phyloP scores from a whole-genome alignment of 257 asterid species.

The Vinca minor region DNA sequence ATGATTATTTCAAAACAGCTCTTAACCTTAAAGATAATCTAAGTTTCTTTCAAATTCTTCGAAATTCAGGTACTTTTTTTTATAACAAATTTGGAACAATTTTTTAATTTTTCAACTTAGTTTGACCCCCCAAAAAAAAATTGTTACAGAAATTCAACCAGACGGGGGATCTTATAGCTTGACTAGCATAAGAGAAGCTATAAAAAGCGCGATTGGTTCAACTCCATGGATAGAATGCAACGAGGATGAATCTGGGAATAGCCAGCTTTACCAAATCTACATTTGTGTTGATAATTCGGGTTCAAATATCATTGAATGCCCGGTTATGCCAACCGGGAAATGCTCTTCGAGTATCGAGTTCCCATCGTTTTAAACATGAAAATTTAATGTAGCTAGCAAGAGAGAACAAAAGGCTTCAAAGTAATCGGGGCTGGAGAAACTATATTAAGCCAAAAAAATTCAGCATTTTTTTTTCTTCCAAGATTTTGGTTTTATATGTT shows the following conservation, averaged over 20 bases:
- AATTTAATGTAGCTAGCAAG: too few relatives aligned
- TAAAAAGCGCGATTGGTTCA: constrained; percentile 31
- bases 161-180: constrained; percentile 45
- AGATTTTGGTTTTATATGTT: too few relatives aligned
- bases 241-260: constrained; percentile 39
- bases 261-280: constrained; percentile 53
- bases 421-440: too few relatives aligned
- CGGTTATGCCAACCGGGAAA: constrained; percentile 43
- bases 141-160: constrained; percentile 39
- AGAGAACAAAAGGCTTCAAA: too few relatives aligned
- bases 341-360: constrained; percentile 41
- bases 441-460: too few relatives aligned
- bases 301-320: constrained; percentile 44
- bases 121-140: background rate
- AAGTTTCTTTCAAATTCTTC: constrained; percentile 54
- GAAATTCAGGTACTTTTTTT: constrained; percentile 31
- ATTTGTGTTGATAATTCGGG: constrained; percentile 43
- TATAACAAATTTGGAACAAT: background rate
- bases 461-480: too few relatives aligned
- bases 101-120: background rate
- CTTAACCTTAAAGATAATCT: constrained; percentile 44
- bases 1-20: constrained; percentile 45
- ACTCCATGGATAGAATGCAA: constrained; percentile 56
- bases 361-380: constrained; percentile 60
- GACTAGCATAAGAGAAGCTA: constrained; percentile 33